phyloP scores from a whole-genome alignment of 2,329 filamentous ascomycete species.

The Paraconiothyrium sp. region DNA sequence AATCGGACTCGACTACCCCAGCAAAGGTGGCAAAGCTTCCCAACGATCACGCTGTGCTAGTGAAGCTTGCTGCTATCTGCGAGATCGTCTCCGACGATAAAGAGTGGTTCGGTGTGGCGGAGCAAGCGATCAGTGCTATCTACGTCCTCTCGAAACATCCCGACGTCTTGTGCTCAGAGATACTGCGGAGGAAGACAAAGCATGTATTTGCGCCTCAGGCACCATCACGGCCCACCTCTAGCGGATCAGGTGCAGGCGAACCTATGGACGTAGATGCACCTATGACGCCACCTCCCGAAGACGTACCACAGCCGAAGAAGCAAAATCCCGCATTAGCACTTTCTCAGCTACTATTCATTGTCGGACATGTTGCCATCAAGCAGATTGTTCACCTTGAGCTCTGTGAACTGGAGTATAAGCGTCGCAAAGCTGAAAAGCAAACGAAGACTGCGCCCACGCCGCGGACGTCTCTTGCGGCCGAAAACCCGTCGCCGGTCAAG shows the following conservation, averaged over 20 bases:
- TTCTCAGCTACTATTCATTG: constrained; percentile 92
- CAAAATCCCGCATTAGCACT: constrained; percentile 78
- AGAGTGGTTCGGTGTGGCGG: constrained; percentile 92
- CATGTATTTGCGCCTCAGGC: constrained; percentile 75
- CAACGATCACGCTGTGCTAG: constrained; percentile 90
- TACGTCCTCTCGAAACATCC: constrained; percentile 94
- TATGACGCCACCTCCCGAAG: constrained; percentile 21
- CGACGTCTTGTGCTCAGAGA: constrained; percentile 89
- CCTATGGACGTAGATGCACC: constrained; percentile 31
- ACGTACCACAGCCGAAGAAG: constrained; percentile 52
- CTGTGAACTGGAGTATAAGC: constrained; percentile 98
- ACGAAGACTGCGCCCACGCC: constrained; percentile 62
- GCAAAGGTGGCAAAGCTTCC: constrained; percentile 75
- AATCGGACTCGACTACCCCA: constrained; percentile 67
- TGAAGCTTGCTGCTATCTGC: constrained; percentile 81
- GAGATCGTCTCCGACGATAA: constrained; percentile 89
- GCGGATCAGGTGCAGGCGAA: constrained; percentile 44
- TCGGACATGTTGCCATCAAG: constrained; percentile 97
- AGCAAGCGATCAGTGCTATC: constrained; percentile 95
- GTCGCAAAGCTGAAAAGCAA: constrained; percentile 89
- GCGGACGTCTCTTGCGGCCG: constrained; percentile 42
- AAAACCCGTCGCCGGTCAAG: constrained; percentile 48
- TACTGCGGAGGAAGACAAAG: constrained; percentile 86
- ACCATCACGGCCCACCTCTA: constrained; percentile 42
- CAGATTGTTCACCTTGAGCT: constrained; percentile 98